Conservation (phyloP, 768 basidiomycete species). For the Phallus indusiatus region DNA sequence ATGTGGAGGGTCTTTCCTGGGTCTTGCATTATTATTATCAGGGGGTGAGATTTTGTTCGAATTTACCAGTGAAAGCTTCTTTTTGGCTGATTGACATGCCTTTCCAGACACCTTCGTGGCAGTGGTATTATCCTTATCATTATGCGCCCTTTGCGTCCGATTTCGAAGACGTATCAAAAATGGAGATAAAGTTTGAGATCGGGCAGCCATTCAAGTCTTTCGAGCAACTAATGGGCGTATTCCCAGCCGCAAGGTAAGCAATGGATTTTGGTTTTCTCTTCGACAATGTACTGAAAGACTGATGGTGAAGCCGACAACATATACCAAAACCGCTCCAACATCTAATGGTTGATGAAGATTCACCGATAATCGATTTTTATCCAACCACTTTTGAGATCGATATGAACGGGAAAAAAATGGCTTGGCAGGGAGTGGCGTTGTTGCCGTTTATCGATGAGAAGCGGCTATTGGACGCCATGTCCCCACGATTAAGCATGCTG, state of each 20-base stretch:
- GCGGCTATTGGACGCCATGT: conserved; percentile 80
- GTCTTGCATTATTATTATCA: conserved; percentile 97
- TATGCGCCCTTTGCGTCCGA: conserved; percentile 98
- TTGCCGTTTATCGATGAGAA: conserved; percentile 90
- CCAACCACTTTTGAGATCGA: conserved; percentile 88
- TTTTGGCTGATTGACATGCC: conserved; percentile 6
- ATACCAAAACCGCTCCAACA: conserved; percentile 80
- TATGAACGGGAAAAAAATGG: conserved; percentile 99
- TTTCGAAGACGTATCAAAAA: conserved; percentile 67
- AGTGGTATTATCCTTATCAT: conserved; percentile 98
- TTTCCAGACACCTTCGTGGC: conserved; percentile 80
- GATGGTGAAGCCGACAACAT: conserved; percentile 58
- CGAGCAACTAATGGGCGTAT: conserved; percentile 97
- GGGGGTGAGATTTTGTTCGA: conserved; percentile 44
- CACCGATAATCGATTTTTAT: conserved; percentile 95
- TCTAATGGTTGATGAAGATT: conserved; percentile 79
- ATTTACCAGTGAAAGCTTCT: conserved; percentile 16
- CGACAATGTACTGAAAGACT: neutral
- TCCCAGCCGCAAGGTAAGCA: conserved; percentile 80
- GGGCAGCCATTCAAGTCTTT: conserved; percentile 93
- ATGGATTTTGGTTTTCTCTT: conserved; percentile 6
- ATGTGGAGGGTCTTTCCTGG: conserved; percentile 93
- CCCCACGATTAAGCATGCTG: conserved; percentile 49
- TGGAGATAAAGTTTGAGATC: conserved; percentile 70
- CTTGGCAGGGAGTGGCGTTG: conserved; percentile 97